phyloP scores from a whole-genome alignment of 805 yeast species.

The Nakazawaea holstii region DNA sequence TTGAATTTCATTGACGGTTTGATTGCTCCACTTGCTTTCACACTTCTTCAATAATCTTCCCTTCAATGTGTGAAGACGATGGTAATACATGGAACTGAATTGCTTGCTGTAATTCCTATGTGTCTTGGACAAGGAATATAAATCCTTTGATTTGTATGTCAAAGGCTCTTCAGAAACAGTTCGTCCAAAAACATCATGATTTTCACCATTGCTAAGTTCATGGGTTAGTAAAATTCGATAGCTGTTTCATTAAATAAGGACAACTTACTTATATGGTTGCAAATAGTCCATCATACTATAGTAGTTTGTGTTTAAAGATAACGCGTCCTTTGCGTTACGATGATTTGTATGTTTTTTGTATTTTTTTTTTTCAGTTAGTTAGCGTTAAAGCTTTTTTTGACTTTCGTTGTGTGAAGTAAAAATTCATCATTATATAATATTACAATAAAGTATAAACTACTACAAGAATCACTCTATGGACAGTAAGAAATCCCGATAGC shows the following conservation, averaged over 20 bases:
- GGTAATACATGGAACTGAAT: constrained; percentile 38
- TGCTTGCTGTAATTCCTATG: constrained; percentile 32
- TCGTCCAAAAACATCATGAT: background rate
- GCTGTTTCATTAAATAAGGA: too few species aligned
- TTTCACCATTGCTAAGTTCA: background rate
- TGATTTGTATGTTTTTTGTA: background rate
- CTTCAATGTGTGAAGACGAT: constrained; percentile 28
- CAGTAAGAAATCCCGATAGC: background rate
- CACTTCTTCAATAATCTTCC: constrained; percentile 17
- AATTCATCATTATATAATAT: too few species aligned
- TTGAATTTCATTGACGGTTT: constrained; percentile 27
- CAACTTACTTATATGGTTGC: background rate
- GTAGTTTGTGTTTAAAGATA: background rate
- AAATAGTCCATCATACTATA: background rate
- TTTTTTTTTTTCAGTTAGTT: too few species aligned
- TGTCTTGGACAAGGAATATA: constrained; percentile 18
- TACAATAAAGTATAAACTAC: background rate
- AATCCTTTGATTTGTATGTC: constrained; percentile 8
- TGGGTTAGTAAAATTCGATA: background rate
- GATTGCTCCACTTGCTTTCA: constrained; percentile 36
- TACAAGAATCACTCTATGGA: background rate
- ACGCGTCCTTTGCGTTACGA: background rate
- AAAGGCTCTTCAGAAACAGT: constrained; percentile 2
- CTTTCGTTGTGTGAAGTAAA: background rate
- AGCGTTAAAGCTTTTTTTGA: background rate